Evolutionary conservation across 2,329 filamentous ascomycete genomes (phyloP), one percentile per base, ranked within the genome.

Genomic region (Aspergillus ustus): DNA sequence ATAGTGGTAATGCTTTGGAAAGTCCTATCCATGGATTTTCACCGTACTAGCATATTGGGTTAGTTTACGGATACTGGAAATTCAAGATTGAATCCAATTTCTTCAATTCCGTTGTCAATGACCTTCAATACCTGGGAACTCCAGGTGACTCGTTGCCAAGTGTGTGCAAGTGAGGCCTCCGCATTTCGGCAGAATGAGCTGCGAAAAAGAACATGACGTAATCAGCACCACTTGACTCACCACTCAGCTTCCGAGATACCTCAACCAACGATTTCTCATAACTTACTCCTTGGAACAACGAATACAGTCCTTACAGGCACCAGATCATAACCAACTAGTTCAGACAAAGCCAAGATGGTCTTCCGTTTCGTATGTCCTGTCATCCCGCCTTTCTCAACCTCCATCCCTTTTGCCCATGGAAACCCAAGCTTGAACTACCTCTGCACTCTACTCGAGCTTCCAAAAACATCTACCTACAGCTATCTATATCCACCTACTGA

Each of bases 301-400:
- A 40, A 17, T 40, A 11, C 34, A 40, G 34, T 40, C 34, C 34
- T 40, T 40, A 40, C 34, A 40, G 34, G 11, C 34, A 40, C 5
- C 4, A 40, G 34, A 5, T 40, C 8, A 40, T 15, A 40, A 3
- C 5, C 34, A 13, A 15, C 8, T 15, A 40, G 9, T 13, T 15
- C 34, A 13, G 5, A 3, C 34, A 40, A 5, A 11, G 40, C 9
- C 57, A 69, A 62, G 40, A 69, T 70, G 68, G 67, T 68, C 52
- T 70, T 70, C 61, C 63, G 66, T 54, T 69, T 70, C 57, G 67
- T 68, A 66, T 29, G 67, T 62, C 7, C 17, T 37, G 34, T 22
- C 20, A 13, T 2, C 34, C 53, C 34, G 29, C 1, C 29, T 52
- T 19, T 17, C 20, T 40, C 40, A 15, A 56, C 9, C 44, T 40